Conservation (phyloP, 345 rosid genomes). For the Eucalyptus globulus region DNA sequence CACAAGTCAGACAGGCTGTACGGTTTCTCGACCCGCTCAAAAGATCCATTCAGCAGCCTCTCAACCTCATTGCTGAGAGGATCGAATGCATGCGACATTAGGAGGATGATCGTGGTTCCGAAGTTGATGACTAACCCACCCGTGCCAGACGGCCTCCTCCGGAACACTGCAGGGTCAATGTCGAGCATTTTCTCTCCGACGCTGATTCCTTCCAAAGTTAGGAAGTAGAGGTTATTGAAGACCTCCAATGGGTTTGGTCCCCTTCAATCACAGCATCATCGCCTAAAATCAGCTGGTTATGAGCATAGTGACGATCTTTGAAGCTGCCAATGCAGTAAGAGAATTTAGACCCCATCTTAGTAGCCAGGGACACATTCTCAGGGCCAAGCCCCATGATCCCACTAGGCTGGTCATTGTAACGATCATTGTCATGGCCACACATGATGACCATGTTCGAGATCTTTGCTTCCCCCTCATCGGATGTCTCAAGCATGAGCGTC, state of each 20-base stretch:
- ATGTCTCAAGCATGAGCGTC: slow-evolving; percentile 16
- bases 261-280: slow-evolving; percentile 28
- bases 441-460: slow-evolving; percentile 25
- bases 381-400: slow-evolving; percentile 21
- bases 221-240: slow-evolving; percentile 12
- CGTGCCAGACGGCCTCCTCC: background rate
- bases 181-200: slow-evolving; percentile 23
- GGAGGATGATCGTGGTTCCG: background rate
- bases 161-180: background rate
- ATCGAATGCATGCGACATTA: background rate
- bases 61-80: background rate
- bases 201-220: slow-evolving; percentile 39
- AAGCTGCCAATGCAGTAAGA: slow-evolving; percentile 46
- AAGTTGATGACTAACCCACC: background rate
- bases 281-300: slow-evolving; percentile 33
- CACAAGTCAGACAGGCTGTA: background rate
- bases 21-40: background rate
- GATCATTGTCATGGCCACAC: slow-evolving; percentile 5
- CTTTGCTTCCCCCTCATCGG: slow-evolving; percentile 9
- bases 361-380: slow-evolving; percentile 14
- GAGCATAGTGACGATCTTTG: slow-evolving; percentile 18
- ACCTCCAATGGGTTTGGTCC: slow-evolving; percentile 27
- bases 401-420: background rate
- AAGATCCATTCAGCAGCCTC: background rate
- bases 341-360: slow-evolving; percentile 36